Evolutionary conservation across 2,329 filamentous ascomycete species (phyloP), one percentile per base, ranked within the genome.

Genomic region (Pyrenophora graminea): DNA sequence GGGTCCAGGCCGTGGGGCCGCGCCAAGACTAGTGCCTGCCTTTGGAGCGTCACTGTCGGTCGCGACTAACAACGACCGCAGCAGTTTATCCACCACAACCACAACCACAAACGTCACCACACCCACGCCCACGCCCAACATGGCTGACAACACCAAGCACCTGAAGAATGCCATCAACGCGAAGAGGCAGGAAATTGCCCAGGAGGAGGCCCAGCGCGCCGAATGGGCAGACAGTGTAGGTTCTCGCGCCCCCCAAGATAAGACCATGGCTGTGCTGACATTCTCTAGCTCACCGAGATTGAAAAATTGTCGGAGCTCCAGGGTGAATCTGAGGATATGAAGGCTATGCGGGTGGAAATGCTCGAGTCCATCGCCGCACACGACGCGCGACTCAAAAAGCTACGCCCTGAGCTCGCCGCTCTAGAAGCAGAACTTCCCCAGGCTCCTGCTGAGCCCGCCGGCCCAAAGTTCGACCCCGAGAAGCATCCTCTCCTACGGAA

Each of bases 291-390:
- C 13, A 40, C 53, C 19, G 66, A 92, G 88, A 84, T 96, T 70
- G 89, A 92, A 67, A 86, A 90, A 32, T 86, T 96, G 53, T 78
- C 86, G 66, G 80, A 84, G 48, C 88, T 89, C 60, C 84, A 96
- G 50, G 86, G 88, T 73, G 86, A 89, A 73, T 90, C 94, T 67
- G 87, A 91, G 58, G 87, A 88, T 52, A 93, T 91, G 74, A 79
- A 79, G 66, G 91, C 93, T 69, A 84, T 96, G 71, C 87, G 88
- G 76, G 79, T 83, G 72, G 91, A 96, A 80, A 85, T 96, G 77
- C 83, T 90, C 80, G 83, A 87, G 77, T 85, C 90, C 75, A 88
- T 97, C 75, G 81, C 83, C 72, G 83, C 91, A 63, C 85, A 91
- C 75, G 85, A 92, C 79, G 85, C 87, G 69, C 85, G 87, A 65